phyloP scores from a whole-genome alignment of 495 filamentous ascomycete genomes.

The Amniculicola lignicola region DNA sequence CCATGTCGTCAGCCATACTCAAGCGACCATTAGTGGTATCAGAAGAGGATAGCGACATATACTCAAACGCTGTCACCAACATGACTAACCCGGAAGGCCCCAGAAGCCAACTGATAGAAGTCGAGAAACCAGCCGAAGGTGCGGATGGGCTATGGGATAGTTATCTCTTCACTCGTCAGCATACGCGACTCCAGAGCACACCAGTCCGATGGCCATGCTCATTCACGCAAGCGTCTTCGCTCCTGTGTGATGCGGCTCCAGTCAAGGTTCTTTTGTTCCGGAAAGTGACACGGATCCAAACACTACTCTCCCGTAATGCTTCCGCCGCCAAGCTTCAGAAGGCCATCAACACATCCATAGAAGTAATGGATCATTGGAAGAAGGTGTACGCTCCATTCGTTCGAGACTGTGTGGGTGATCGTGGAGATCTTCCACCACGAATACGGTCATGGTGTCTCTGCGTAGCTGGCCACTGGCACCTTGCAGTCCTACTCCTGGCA shows the following conservation, averaged over 20 bases:
- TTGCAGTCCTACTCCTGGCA: conserved; percentile 47
- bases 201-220: conserved; percentile 46
- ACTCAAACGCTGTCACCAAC: conserved; percentile 15
- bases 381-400: conserved; percentile 46
- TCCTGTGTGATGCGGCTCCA: conserved; percentile 46
- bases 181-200: conserved; percentile 12
- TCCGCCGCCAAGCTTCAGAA: conserved; percentile 39
- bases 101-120: neutral
- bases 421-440: conserved; percentile 44
- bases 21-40: conserved; percentile 47
- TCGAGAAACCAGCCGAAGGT: neutral
- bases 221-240: conserved; percentile 43
- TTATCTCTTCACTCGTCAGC: conserved; percentile 37
- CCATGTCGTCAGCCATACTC: conserved; percentile 48
- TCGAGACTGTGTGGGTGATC: conserved; percentile 44
- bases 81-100: neutral
- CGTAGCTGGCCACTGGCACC: conserved; percentile 50
- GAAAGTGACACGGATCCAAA: conserved; percentile 47
- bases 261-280: conserved; percentile 52
- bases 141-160: conserved; percentile 40
- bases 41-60: conserved; percentile 49
- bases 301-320: conserved; percentile 38
- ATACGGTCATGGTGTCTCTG: conserved; percentile 52
- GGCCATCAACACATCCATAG: conserved; percentile 40
- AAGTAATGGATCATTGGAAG: conserved; percentile 49